Evolutionary conservation across 352 stramenopile species (phyloP).

Genomic region (Phytophthora colocasiae): DNA sequence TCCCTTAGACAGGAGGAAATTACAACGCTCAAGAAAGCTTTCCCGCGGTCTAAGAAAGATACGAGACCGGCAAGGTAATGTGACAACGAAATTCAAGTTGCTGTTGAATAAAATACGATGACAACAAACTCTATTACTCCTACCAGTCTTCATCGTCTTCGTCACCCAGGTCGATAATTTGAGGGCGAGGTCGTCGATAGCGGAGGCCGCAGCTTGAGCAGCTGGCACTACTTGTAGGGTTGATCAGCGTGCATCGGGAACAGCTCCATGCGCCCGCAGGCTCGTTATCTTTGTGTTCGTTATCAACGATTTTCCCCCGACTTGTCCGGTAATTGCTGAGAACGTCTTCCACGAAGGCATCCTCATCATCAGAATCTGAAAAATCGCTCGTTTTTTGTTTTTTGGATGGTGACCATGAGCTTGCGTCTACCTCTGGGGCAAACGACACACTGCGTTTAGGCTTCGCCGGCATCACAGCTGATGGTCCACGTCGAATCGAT

Average conservation of each 20-base stretch:
- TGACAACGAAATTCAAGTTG: neutral
- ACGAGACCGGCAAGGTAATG: neutral
- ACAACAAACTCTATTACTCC: conserved; percentile 19
- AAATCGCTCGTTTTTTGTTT: conserved; percentile 27
- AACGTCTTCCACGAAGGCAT: conserved; percentile 38
- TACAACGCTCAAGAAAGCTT: conserved; percentile 36
- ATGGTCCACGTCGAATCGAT: neutral
- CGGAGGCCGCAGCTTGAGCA: conserved; percentile 77
- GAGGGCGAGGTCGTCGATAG: conserved; percentile 65
- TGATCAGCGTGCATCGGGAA: conserved; percentile 80
- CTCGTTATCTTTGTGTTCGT: conserved; percentile 56
- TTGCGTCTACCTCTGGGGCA: conserved; percentile 24
- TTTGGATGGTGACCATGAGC: conserved; percentile 28
- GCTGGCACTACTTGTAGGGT: conserved; percentile 56
- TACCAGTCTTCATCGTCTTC: conserved; percentile 50
- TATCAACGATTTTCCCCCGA: conserved; percentile 11
- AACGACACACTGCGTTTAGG: conserved; percentile 40
- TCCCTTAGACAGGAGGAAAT: conserved; percentile 37
- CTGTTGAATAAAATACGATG: neutral
- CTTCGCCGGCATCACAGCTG: neutral
- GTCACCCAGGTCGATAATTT: conserved; percentile 63
- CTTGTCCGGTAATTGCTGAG: conserved; percentile 16
- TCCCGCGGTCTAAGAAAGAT: conserved; percentile 24
- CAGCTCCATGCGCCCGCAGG: conserved; percentile 62
- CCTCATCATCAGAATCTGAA: conserved; percentile 33